A percentile compares a stretch with the other conserved stretches of the same genome.
These are phyloP conservation scores for Thelonectria discophora DNA, from an alignment of 2,329 filamentous ascomycete genomes.

Conservation along the genomic window DNA sequence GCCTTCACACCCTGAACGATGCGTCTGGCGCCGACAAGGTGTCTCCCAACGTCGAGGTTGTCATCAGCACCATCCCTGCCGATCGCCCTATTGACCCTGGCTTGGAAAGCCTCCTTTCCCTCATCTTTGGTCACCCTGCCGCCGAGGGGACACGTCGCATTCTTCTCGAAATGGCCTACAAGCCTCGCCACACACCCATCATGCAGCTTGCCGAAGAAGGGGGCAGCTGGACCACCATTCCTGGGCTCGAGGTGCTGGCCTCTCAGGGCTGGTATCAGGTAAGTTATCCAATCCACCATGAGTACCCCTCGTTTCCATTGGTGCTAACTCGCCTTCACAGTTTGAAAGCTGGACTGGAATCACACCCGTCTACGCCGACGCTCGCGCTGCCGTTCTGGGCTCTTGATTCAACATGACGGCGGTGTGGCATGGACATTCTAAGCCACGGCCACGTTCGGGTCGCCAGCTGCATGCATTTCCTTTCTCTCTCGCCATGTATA, in stretches of 20 bases:
- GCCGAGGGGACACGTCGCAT: slow-evolving; percentile 59
- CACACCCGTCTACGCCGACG: slow-evolving; percentile 74
- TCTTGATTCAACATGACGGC: slow-evolving; percentile 18
- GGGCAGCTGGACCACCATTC: slow-evolving; percentile 80
- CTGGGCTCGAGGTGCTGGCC: slow-evolving; percentile 87
- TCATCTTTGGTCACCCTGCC: slow-evolving; percentile 56
- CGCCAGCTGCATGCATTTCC: neutral
- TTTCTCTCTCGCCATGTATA: neutral
- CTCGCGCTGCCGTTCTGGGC: slow-evolving; percentile 67
- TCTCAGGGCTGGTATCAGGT: slow-evolving; percentile 92
- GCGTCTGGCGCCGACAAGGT: slow-evolving; percentile 57
- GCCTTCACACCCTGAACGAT: slow-evolving; percentile 69
- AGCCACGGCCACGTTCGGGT: neutral
- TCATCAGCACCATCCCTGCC: slow-evolving; percentile 90
- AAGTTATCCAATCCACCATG: slow-evolving; percentile 46
- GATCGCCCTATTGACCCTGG: slow-evolving; percentile 80
- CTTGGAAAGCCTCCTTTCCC: slow-evolving; percentile 71
- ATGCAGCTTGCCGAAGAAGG: slow-evolving; percentile 83
- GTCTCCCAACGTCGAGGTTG: slow-evolving; percentile 67
- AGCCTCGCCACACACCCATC: slow-evolving; percentile 81
- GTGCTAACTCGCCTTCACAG: slow-evolving; percentile 50
- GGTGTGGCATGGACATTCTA: slow-evolving; percentile 7
- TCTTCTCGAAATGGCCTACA: slow-evolving; percentile 96
- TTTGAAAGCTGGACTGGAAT: slow-evolving; percentile 89
- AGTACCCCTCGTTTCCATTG: neutral